Conservation (phyloP, 83 land plant species). For the Thuja plicata region DNA sequence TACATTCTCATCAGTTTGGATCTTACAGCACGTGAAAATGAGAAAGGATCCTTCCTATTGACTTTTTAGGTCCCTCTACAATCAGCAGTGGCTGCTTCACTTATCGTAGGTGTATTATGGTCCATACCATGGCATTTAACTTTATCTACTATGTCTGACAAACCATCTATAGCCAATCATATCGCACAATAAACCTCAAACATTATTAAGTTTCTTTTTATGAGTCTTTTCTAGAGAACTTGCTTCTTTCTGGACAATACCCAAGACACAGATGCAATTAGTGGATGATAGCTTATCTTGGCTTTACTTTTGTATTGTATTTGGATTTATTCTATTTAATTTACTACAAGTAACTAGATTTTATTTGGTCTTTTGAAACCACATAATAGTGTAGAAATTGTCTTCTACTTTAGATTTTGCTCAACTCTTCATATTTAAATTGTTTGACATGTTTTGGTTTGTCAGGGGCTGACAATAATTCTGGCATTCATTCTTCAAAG, state of each 20-base stretch:
- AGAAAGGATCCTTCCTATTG: background rate
- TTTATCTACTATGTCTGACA: background rate
- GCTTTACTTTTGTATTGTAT: background rate
- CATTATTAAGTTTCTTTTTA: background rate
- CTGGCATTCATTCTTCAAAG: slow-evolving; percentile 11
- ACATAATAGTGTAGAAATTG: background rate
- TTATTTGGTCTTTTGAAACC: background rate
- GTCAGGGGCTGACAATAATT: background rate
- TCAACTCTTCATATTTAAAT: background rate
- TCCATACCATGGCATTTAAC: background rate
- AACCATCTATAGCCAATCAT: background rate
- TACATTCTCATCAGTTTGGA: background rate
- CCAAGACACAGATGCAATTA: background rate
- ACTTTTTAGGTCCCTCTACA: background rate
- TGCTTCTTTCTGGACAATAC: background rate
- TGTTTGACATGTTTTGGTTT: background rate
- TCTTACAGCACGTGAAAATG: background rate
- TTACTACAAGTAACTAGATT: background rate
- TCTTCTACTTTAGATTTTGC: background rate
- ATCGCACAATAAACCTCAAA: background rate
- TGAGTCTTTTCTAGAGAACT: background rate
- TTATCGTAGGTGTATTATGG: background rate
- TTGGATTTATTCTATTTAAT: background rate
- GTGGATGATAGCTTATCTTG: background rate
- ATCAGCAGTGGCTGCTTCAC: background rate